Conservation (phyloP, 257 asterid genomes). For the Capsicum pubescens region DNA sequence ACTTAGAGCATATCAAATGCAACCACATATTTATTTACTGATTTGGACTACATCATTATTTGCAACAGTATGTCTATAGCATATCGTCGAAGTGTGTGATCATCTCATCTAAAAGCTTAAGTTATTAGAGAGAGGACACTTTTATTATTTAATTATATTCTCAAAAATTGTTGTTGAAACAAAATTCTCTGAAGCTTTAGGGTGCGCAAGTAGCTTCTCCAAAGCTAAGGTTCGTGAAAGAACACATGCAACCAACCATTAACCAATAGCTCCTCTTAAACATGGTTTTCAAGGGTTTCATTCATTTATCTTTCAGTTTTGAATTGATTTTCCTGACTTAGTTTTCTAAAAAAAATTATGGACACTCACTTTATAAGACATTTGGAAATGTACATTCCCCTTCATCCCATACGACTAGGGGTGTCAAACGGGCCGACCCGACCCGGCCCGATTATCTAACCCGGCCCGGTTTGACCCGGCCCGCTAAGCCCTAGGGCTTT, state of each 20-base stretch:
- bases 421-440: no score
- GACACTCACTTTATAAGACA: neutral
- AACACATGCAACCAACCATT: neutral
- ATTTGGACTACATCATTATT: neutral
- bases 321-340: neutral
- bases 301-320: neutral
- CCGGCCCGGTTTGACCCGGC: no score
- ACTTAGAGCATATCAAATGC: neutral
- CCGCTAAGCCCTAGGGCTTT: no score
- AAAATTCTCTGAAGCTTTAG: neutral
- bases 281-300: neutral
- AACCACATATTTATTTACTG: neutral
- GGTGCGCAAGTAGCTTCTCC: neutral
- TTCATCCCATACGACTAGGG: neutral
- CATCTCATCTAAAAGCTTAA: no score
- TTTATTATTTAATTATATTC: no score
- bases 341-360: neutral
- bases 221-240: neutral
- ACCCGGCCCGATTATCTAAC: no score
- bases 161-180: no score
- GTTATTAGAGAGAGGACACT: no score
- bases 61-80: neutral
- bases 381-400: neutral
- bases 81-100: no score
- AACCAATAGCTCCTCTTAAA: slow-evolving; percentile 6